These are phyloP conservation scores for Abelmoschus esculentus DNA, from an alignment of 345 rosid species.

Conservation along the genomic window DNA sequence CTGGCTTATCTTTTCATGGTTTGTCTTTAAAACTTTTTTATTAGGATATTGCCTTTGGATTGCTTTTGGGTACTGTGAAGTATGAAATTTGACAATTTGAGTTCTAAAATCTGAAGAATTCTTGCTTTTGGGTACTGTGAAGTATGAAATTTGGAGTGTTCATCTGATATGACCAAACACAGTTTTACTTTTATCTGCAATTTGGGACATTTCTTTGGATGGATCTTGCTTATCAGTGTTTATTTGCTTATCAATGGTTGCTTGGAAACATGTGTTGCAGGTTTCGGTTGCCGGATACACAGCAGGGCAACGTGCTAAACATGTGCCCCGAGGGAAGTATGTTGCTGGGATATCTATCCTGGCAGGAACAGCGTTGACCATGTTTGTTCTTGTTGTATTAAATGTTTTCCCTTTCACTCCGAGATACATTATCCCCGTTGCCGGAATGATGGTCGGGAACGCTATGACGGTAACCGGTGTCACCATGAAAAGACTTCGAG, in stretches of 20 bases:
- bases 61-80: not conserved
- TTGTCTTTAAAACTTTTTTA: not conserved
- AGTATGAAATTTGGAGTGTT: too few species aligned
- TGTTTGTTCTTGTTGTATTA: conserved; percentile 57
- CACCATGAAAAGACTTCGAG: conserved; percentile 82
- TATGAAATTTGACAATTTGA: not conserved
- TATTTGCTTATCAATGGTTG: not conserved
- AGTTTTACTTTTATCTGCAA: not conserved
- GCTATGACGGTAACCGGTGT: conserved; percentile 93
- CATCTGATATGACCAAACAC: not conserved
- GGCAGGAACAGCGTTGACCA: conserved; percentile 57
- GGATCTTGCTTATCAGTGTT: not conserved
- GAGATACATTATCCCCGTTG: conserved; percentile 71
- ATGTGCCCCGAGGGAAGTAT: conserved; percentile 66
- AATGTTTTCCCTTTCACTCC: conserved; percentile 92
- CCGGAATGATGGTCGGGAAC: conserved; percentile 97
- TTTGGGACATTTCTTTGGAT: not conserved
- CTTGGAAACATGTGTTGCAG: conserved; percentile 21
- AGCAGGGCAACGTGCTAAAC: conserved; percentile 76
- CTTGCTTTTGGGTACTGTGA: too few species aligned
- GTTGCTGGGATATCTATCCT: conserved; percentile 71
- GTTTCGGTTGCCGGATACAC: conserved; percentile 83
- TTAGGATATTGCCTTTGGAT: not conserved
- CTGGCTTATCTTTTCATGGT: conserved; percentile 92
- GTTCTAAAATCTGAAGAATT: not conserved